These are phyloP conservation scores for Anisodus acutangulus DNA, from an alignment of 257 asterid genomes.

Conservation along the genomic window DNA sequence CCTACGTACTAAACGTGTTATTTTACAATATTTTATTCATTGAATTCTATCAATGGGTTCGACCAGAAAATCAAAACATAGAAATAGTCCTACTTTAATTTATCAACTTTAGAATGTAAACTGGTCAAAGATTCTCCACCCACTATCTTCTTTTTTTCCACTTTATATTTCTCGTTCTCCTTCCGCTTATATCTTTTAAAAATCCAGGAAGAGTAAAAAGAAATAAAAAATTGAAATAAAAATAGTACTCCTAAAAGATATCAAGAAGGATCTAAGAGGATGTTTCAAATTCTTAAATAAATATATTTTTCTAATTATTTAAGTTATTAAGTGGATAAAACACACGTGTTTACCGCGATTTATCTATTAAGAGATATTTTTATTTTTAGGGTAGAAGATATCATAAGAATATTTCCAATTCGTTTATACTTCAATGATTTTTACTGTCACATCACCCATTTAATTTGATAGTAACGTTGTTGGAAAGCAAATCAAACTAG, in stretches of 20 bases:
- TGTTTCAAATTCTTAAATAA: background rate
- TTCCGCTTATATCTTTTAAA: background rate
- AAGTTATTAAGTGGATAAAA: too few species aligned
- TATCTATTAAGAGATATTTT: background rate
- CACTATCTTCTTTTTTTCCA: background rate
- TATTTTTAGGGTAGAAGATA: too few species aligned
- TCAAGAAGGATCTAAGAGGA: background rate
- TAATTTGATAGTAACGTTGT: background rate
- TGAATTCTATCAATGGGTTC: background rate
- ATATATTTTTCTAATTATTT: too few species aligned
- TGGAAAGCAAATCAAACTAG: background rate
- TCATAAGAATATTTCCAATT: too few species aligned
- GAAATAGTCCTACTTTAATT: background rate
- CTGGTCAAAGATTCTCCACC: constrained; percentile 22
- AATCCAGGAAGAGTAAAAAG: background rate
- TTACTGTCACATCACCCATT: background rate
- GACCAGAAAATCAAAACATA: background rate
- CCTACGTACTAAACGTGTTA: background rate
- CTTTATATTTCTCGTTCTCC: constrained; percentile 14
- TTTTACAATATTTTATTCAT: background rate
- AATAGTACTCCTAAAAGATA: background rate
- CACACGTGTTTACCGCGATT: too few species aligned
- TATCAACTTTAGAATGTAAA: constrained; percentile 4
- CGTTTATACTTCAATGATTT: background rate
- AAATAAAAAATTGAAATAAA: too few species aligned